Percentiles rank a stretch among this genome's conserved stretches.
Evolutionary conservation across 192 early-diverging fungal genomes (phyloP).

Genomic region (Backusella westeae): DNA sequence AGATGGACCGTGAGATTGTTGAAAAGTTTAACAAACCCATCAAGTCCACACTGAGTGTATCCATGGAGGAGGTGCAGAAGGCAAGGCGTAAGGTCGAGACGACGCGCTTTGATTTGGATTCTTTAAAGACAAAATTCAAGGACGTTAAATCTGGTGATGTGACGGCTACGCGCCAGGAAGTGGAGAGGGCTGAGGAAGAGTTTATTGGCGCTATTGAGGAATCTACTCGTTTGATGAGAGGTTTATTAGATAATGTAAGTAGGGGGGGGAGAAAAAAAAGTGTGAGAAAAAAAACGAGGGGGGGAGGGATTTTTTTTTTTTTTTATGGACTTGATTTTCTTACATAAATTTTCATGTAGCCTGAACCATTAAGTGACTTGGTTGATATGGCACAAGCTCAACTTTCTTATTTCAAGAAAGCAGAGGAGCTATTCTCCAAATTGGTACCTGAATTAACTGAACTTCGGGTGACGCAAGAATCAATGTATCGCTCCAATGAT

Average conservation of each 20-base stretch:
- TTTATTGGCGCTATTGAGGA: conserved; percentile 92
- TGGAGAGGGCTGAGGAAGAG: conserved; percentile 84
- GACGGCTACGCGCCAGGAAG: conserved; percentile 70
- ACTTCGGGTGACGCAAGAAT: conserved; percentile 86
- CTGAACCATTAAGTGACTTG: conserved; percentile 77
- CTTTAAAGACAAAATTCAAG: conserved; percentile 73
- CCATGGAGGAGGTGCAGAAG: conserved; percentile 79
- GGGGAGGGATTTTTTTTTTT: background rate
- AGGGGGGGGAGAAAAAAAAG: too few species aligned
- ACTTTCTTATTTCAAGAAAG: conserved; percentile 80
- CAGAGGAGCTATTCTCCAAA: conserved; percentile 57
- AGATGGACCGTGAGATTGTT: conserved; percentile 67
- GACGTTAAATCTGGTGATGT: conserved; percentile 60
- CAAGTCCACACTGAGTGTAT: conserved; percentile 55
- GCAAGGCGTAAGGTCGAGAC: conserved; percentile 77
- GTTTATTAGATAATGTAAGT: conserved; percentile 70
- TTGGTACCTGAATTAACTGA: conserved; percentile 89
- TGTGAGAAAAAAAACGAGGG: background rate
- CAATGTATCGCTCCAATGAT: conserved; percentile 62
- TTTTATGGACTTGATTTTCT: background rate
- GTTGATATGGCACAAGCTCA: conserved; percentile 81
- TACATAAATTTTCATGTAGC: conserved; percentile 19
- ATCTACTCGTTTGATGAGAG: conserved; percentile 87
- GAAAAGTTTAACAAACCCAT: conserved; percentile 72
- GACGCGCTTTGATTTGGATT: conserved; percentile 78